Base-by-base conservation (phyloP, 140 eudicot species). In the Bidens hawaiensis region DNA sequence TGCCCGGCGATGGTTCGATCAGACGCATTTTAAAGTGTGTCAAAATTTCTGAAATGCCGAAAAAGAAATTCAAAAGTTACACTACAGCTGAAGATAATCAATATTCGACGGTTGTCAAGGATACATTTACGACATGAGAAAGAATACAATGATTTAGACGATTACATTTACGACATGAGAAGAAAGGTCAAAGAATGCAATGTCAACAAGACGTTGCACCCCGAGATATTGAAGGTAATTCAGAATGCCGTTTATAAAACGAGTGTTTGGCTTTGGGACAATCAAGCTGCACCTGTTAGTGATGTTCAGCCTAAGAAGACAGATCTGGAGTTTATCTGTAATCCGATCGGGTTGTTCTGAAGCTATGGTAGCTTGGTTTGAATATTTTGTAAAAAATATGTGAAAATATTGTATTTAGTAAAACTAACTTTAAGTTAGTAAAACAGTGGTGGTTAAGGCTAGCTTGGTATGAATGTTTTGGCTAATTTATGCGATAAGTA, bases 1-100 rank as follows among this genome's bases (percentile, higher is more conserved):
- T n/a, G n/a, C n/a, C n/a, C n/a, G n/a, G n/a, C n/a, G n/a, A n/a
- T n/a, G n/a, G n/a, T n/a, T n/a, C n/a, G n/a, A n/a, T n/a, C n/a
- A n/a, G n/a, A n/a, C n/a, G n/a, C n/a, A n/a, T n/a, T n/a, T n/a
- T n/a, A n/a, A n/a, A n/a, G n/a, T n/a, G n/a, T n/a, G n/a, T n/a
- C n/a, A n/a, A n/a, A n/a, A 28, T 24, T 65, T 18, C 69, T 64
- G 42, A 2, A 15, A 64, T 64, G 16, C 69, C 69, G 5, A 16
- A 57, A 1, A 58, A 33, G 26, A 58, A 17, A 17, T 7, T 2
- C 14, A 57, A 57, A 31, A n/a, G 3, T 31, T 57, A 30, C 10
- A 0, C 15, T 31, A 28, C 63, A 57, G 17, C 8, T 1, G 31
- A 7, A 41, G 69, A 64, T 27, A 64, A 47, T 58, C 58, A 64